Base-by-base conservation (phyloP, 2,329 filamentous ascomycete species). In the Aspergillus sp. region DNA sequence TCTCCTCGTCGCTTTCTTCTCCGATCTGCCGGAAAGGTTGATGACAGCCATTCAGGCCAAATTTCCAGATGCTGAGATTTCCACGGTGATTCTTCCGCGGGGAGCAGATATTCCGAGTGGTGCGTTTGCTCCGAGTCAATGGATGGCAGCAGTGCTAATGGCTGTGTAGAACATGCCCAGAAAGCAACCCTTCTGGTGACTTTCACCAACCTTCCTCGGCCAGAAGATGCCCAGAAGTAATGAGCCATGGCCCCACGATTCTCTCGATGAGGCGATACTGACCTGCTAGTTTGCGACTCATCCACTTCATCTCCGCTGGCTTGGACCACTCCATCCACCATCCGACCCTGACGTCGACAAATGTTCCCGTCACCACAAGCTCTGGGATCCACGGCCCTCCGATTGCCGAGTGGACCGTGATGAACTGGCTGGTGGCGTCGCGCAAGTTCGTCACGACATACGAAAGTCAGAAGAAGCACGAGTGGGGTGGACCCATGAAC, bases 371-470 rank as follows among this genome's bases (percentile, higher is more conserved):
- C 51, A 80, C 80, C 3, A 83, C 78, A 3, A 76, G 75, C 32
- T 79, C 76, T 4, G 74, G 82, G 20, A 79, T 85, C 44, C 82
- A 84, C 61, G 82, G 82, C 1, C 84, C 85, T 0, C 82, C 84
- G 51, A 87, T 87, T 46, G 76, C 83, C 0, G 85, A 87, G 71
- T 88, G 84, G 84, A 80, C 84, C 11, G 68, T 86, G 24, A 76
- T 86, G 76, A 85, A 84, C 60, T 78, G 80, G 49, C 71, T 87
- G 2, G 74, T 79, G n/a, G 73, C 79, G 20, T 78, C 75, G n/a
- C 81, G 83, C 54, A 72, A 77, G 22, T 83, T 82, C 64, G 74
- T 77, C 41, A 46, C 69, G 30, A 65, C 82, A n/a, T 77, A 85
- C 46, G 77, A 85, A 45, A 73, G 76, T 54, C 85, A 87, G 67